Percentiles rank a stretch among this genome's conserved stretches.
Conservation (phyloP, 208 protist genomes). For the Plasmodiophora brassicae region DNA sequence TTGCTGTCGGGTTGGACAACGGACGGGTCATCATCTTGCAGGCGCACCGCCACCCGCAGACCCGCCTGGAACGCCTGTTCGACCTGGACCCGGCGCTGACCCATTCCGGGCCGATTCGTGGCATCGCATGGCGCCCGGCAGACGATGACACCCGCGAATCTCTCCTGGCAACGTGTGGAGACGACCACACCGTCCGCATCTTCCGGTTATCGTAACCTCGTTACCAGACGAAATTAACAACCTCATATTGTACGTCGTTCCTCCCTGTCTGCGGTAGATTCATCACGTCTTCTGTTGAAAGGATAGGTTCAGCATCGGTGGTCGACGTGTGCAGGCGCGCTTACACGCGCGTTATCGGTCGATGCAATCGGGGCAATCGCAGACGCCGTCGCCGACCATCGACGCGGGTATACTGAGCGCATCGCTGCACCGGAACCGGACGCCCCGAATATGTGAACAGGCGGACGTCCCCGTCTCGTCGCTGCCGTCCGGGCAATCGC, state of each 20-base stretch:
- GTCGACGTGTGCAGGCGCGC: too few relatives aligned
- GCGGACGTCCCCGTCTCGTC: constrained; percentile 55
- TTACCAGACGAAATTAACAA: too few relatives aligned
- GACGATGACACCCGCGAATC: background rate
- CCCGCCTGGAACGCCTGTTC: background rate
- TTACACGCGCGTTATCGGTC: constrained; percentile 51
- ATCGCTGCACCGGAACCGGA: constrained; percentile 44
- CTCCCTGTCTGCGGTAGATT: too few relatives aligned
- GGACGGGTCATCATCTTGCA: background rate
- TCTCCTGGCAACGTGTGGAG: background rate
- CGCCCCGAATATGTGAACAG: constrained; percentile 34
- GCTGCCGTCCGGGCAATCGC: constrained; percentile 58
- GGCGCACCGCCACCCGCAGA: background rate
- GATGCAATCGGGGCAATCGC: constrained; percentile 59
- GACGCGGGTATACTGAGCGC: background rate
- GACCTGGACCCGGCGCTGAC: background rate
- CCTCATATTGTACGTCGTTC: too few relatives aligned
- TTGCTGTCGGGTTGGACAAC: background rate
- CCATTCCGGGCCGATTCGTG: background rate
- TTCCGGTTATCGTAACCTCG: too few relatives aligned
- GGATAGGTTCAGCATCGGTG: too few relatives aligned
- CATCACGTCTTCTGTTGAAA: too few relatives aligned
- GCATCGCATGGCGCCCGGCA: background rate
- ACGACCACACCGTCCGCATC: constrained; percentile 9
- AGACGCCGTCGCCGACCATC: constrained; percentile 54